A percentile compares a stretch with the other conserved stretches of the same genome.
Evolutionary conservation across 2,329 filamentous ascomycete species (phyloP).

Genomic region (Coccinonectria pachysandricola): DNA sequence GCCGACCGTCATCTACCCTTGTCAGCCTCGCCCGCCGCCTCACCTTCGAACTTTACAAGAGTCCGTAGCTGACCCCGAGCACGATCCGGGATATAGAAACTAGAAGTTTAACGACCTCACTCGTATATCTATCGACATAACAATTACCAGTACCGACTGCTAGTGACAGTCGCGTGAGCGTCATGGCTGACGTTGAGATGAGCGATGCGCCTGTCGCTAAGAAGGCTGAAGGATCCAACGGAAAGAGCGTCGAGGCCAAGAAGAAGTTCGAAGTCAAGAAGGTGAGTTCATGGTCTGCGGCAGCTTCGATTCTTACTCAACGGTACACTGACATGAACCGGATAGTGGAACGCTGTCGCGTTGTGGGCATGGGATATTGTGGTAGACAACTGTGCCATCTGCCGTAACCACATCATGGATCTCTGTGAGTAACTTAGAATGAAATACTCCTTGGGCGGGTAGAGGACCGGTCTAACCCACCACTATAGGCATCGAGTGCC

Average conservation of each 20-base stretch:
- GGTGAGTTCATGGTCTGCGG: slow-evolving; percentile 38
- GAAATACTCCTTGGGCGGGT: too few species aligned
- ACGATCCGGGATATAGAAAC: too few species aligned
- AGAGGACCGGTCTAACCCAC: slow-evolving; percentile 9
- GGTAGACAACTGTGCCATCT: slow-evolving; percentile 98
- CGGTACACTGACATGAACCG: slow-evolving; percentile 7
- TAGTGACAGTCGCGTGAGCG: background rate
- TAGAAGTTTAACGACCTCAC: too few species aligned
- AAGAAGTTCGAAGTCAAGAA: slow-evolving; percentile 99
- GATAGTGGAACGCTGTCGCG: slow-evolving; percentile 93
- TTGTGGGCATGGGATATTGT: slow-evolving; percentile 99
- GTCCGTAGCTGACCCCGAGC: too few species aligned
- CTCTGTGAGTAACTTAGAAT: slow-evolving; percentile 75
- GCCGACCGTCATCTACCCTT: too few species aligned
- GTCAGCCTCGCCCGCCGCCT: too few species aligned
- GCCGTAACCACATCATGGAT: slow-evolving; percentile 99
- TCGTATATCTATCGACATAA: too few species aligned
- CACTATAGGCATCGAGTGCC: slow-evolving; percentile 77
- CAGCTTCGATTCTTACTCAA: background rate
- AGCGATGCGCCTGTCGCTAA: slow-evolving; percentile 65
- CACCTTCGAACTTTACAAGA: too few species aligned
- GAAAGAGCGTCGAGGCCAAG: slow-evolving; percentile 56
- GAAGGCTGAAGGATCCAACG: slow-evolving; percentile 38
- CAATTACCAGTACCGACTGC: too few species aligned
- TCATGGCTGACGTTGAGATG: slow-evolving; percentile 96